Evolutionary conservation across 164 flowering plant species (phyloP).

Genomic region (Vitis cinerea): DNA sequence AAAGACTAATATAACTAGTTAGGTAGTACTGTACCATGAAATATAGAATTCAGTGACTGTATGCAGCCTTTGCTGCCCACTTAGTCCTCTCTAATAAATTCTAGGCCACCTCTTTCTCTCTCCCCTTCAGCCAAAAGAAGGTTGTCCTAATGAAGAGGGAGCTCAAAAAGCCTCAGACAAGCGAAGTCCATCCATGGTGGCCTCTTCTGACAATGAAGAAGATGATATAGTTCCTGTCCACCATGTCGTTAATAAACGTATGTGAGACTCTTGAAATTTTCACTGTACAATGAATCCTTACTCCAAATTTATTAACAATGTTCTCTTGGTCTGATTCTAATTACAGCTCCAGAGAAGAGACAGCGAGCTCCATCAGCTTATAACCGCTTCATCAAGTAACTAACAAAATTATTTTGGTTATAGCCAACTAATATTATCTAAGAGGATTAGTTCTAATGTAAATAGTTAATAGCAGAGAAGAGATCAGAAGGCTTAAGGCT

Average conservation of each 20-base stretch:
- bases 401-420: too few species aligned
- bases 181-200: slow-evolving; percentile 25
- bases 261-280: background rate
- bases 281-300: too few species aligned
- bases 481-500: slow-evolving; percentile 83
- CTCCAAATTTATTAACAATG: too few species aligned
- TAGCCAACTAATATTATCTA: background rate
- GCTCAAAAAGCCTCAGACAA: slow-evolving; percentile 23
- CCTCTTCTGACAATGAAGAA: slow-evolving; percentile 50
- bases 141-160: slow-evolving; percentile 26
- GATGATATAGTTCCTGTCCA: slow-evolving; percentile 28
- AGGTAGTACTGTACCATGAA: too few species aligned
- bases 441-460: background rate
- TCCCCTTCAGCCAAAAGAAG: slow-evolving; percentile 29
- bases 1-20: background rate
- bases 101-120: background rate
- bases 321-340: background rate
- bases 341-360: background rate
- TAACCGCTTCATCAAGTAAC: slow-evolving; percentile 68
- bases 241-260: slow-evolving; percentile 64
- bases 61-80: background rate
- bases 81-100: background rate
- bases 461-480: slow-evolving; percentile 53
- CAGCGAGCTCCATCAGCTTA: too few species aligned
- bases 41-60: too few species aligned